Evolutionary conservation across 805 yeast species (phyloP), one percentile per base, ranked within the genome.

Genomic region (Clavispora phyllophila): DNA sequence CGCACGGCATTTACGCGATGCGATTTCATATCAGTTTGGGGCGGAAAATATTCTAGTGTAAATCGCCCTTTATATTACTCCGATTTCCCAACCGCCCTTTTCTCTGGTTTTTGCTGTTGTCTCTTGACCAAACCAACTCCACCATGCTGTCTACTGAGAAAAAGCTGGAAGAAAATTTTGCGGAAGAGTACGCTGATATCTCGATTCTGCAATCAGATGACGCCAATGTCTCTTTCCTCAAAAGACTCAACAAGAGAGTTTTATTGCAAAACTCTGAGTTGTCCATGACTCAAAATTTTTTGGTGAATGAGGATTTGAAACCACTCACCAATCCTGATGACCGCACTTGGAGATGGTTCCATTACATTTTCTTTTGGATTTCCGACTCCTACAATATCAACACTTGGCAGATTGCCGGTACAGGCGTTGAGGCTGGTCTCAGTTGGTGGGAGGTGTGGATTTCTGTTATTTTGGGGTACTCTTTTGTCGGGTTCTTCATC

Each of bases 381-480:
- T 28, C 39, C 6, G 39, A 36, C 25, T 36, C 39, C 14, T 36
- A 26, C 33, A 36, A 36, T 33, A 36, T 36, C 32, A 36, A 36
- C 18, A 36, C 39, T 10, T 36, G 39, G 39, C 32, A 36, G 25
- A 36, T 36, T 22, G 39, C 39, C 6, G 39, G 39, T 12, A 36
- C 39, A 2, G 39, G 39, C 7, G 39, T 36, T 12, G 39, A 36
- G 25, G 39, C 39, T 7, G 39, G 39, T 12, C 39, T 36, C 26
- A 25, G 32, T 26, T 36, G 39, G 39, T 36, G 39, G 39, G 39
- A 36, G 13, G 39, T 36, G 25, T 36, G 39, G 39, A 36, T 36
- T 14, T 36, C 39, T 2, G 39, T 36, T 12, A 36, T 36, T 15
- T 36, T 36, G 33, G 39, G 39, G 4, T 36, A 36, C 39, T 27